Base-by-base conservation (phyloP, 2,329 filamentous ascomycete species). In the Verticillium albo-atrum region DNA sequence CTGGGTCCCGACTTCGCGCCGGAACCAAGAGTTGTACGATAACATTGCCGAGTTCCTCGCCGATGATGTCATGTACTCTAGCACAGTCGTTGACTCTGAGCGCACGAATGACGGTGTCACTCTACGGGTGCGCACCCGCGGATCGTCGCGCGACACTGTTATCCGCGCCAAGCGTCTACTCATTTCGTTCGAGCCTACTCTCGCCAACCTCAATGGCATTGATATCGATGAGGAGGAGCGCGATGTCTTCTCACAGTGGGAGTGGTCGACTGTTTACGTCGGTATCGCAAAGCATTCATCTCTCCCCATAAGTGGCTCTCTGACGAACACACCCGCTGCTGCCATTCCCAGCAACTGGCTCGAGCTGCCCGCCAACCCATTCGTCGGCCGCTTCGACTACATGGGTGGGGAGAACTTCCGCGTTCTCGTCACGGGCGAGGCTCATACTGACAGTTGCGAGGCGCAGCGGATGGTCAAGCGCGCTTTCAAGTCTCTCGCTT, bases 11-110 rank as follows among this genome's bases (percentile, higher is more conserved):
- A 64, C 61, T 1, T 75, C 74, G 6, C 65, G 68, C 52, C 68
- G 70, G 32, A 75, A 77, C 63, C 74, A 75, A 55, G 71, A 75
- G 17, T 59, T 80, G 1, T 80, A 78, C 60, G 71, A 74, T 51
- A 69, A 67, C 4, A 73, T 78, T 15, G 67, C 68, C 12, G 37
- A 58, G 1, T 66, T 71, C 27, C 67, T 80, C 1, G 71, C 70
- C 9, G 58, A 67, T 1, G 74, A 77, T 28, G 71, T 77, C 1
- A 63, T 78, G 10, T 72, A 72, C 58, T 68, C 68, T 12, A 74
- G 71, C 54, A 72, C 66, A 0, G 74, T 78, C 2, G 60, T 70
- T 12, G 53, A 64, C 25, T 63, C 71, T 1, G 55, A 70, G 15
- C 72, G 77, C 10, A 64, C 66, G 6, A 60, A 64, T 2, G 58